Conservation (phyloP, 2,329 filamentous ascomycete species). For the Clonostachys solani region DNA sequence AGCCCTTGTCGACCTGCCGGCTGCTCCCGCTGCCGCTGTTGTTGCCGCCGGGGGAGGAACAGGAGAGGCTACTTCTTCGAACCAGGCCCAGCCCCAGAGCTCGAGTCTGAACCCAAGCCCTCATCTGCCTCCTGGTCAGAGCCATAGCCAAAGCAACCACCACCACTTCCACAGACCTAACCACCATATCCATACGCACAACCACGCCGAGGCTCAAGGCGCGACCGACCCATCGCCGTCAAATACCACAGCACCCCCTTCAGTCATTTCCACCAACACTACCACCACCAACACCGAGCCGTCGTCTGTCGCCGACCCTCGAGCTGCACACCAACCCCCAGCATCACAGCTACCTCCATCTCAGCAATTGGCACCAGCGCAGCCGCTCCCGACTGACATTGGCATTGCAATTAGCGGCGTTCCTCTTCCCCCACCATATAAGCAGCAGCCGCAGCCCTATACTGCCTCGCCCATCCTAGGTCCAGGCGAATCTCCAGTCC, state of each 20-base stretch:
- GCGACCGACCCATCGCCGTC: constrained; percentile 7
- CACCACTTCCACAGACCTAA: too few relatives aligned
- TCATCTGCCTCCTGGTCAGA: background rate
- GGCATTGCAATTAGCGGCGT: constrained; percentile 1
- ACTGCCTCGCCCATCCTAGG: constrained; percentile 14
- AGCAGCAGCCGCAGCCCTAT: constrained; percentile 11
- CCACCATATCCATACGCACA: background rate
- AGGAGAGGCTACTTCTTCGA: constrained; percentile 8
- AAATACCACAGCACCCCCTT: background rate
- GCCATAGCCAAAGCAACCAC: background rate
- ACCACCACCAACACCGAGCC: constrained; percentile 1
- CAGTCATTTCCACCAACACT: background rate
- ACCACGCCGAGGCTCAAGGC: constrained; percentile 3
- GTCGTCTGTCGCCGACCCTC: constrained; percentile 1
- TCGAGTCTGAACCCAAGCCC: background rate
- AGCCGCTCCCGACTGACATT: background rate
- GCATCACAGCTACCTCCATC: background rate
- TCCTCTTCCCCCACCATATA: constrained; percentile 8
- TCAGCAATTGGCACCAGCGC: background rate
- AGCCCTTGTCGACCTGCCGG: constrained; percentile 41
- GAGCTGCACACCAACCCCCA: background rate
- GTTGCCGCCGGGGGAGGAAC: constrained; percentile 11
- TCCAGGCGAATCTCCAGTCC: constrained; percentile 13
- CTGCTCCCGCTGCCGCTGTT: constrained; percentile 17
- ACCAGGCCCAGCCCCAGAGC: constrained; percentile 7